Percentiles rank a stretch among this genome's conserved stretches.
Evolutionary conservation across 345 rosid genomes (phyloP).

Genomic region (Corchorus capsularis): DNA sequence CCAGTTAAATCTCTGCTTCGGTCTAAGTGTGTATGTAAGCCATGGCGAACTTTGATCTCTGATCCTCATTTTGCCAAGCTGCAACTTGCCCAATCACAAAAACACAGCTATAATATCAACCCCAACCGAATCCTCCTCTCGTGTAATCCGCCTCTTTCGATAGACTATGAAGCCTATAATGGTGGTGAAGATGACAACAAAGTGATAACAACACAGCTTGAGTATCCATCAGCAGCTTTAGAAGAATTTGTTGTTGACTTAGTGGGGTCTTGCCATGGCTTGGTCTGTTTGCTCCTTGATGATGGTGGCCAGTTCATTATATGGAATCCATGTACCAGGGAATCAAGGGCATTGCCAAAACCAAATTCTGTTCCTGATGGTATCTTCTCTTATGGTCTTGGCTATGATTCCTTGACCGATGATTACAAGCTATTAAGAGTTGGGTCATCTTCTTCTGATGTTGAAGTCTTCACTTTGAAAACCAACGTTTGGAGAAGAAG

Average conservation of each 20-base stretch:
- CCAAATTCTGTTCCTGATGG: not conserved
- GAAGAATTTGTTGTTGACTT: not conserved
- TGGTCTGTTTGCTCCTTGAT: not conserved
- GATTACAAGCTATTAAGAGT: not conserved
- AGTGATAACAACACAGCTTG: not conserved
- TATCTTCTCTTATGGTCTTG: not conserved
- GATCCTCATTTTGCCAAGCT: not conserved
- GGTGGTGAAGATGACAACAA: not conserved
- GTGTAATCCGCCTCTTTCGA: not conserved
- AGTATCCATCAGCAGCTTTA: not conserved
- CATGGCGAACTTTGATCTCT: not conserved
- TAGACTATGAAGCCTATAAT: not conserved
- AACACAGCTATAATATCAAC: not conserved
- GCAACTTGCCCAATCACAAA: not conserved
- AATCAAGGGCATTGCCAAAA: not conserved
- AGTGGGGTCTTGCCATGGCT: constrained; percentile 1
- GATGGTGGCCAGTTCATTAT: not conserved
- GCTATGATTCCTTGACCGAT: not conserved
- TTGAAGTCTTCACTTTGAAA: not conserved
- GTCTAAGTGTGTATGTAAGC: not conserved
- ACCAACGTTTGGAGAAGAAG: not conserved
- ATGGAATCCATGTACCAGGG: not conserved
- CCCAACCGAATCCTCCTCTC: not conserved
- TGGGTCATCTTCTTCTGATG: not conserved
- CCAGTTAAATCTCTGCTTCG: not conserved